A percentile compares a stretch with the other conserved stretches of the same genome.
phyloP scores from a whole-genome alignment of 2,329 filamentous ascomycete genomes.

The Penicillium sp. region DNA sequence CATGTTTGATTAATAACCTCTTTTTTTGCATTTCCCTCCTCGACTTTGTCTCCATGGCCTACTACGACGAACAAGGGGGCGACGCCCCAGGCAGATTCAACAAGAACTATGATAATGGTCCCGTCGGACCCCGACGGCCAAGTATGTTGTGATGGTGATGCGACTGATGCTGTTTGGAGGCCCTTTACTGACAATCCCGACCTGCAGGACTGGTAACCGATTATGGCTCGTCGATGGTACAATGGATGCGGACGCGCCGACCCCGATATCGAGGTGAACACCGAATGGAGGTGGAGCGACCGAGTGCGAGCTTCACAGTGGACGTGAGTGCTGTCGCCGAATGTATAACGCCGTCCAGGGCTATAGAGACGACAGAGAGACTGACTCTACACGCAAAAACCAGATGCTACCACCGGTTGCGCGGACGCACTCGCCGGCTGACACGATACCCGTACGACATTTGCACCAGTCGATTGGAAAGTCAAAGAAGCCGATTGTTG shows the following conservation, averaged over 20 bases:
- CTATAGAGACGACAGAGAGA: too few relatives aligned
- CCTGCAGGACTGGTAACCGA: conserved; percentile 81
- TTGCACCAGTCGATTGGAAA: conserved; percentile 98
- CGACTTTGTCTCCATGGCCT: conserved; percentile 37
- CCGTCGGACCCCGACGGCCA: conserved; percentile 45
- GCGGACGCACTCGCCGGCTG: conserved; percentile 72
- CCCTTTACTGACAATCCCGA: conserved; percentile 20
- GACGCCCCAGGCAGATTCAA: conserved; percentile 36
- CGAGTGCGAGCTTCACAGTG: conserved; percentile 85
- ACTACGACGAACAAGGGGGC: conserved; percentile 44
- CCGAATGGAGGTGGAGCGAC: conserved; percentile 77
- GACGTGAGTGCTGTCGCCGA: conserved; percentile 64
- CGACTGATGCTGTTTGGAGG: neutral
- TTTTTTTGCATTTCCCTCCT: conserved; percentile 3
- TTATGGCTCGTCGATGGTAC: conserved; percentile 85
- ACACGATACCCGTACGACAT: conserved; percentile 91
- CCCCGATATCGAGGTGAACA: conserved; percentile 74
- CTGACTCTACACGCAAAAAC: conserved; percentile 9
- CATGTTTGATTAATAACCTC: neutral
- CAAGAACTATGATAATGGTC: conserved; percentile 39
- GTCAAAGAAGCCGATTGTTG: conserved; percentile 95
- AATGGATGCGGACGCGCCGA: conserved; percentile 86
- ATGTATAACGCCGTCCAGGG: too few relatives aligned
- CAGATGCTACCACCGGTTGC: conserved; percentile 88
- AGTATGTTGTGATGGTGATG: conserved; percentile 33